Evolutionary conservation across 2,329 filamentous ascomycete species (phyloP), one percentile per base, ranked within the genome.

Genomic region (Pseudogymnoascus sp.): DNA sequence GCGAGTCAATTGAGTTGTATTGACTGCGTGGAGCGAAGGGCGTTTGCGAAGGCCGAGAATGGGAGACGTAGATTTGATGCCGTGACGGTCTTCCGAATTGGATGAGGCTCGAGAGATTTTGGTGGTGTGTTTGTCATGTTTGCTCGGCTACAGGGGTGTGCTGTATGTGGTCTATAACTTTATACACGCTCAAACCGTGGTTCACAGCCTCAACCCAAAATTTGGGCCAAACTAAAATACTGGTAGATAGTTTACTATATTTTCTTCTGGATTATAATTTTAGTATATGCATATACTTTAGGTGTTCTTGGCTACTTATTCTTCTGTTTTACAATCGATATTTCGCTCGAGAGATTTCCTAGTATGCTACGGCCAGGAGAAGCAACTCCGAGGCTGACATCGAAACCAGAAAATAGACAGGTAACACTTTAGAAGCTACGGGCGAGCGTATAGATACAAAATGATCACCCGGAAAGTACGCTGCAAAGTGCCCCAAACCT

Each of bases 111-210:
- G 57, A 37, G 57, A 39, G 12, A 58, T 58, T 58, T 58, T 38
- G 57, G 57, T 30, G 57, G 57, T 14, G 57, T 58, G 57, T 58
- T 58, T 58, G 57, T 58, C 57, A 58, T 58, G 57, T 58, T 58
- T 58, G 57, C 57, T 54, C 16, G 2, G 47, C 8, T 54, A 14
- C 47, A 54, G 47, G 43, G 41, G 43, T 32, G 20, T 22, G 22
- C 22, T 25, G 22, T 25, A 25, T 14, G 25, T 18, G n/a, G 25
- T 54, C 25, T 6, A 11, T 18, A 54, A 30, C 43, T 18, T 54
- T 54, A 54, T 54, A 54, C n/a, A 54, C 12, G 32, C 28, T 9
- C 47, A 18, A 32, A 32, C 28, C 5, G 47, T 9, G 47, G 47
- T 54, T 32, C 3, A 32, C 7, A 8, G 8, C 47, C 12, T 7